Percentiles rank a stretch among this genome's conserved stretches.
Evolutionary conservation across 495 filamentous ascomycete genomes (phyloP).

Genomic region (Lichenothelia convexa): DNA sequence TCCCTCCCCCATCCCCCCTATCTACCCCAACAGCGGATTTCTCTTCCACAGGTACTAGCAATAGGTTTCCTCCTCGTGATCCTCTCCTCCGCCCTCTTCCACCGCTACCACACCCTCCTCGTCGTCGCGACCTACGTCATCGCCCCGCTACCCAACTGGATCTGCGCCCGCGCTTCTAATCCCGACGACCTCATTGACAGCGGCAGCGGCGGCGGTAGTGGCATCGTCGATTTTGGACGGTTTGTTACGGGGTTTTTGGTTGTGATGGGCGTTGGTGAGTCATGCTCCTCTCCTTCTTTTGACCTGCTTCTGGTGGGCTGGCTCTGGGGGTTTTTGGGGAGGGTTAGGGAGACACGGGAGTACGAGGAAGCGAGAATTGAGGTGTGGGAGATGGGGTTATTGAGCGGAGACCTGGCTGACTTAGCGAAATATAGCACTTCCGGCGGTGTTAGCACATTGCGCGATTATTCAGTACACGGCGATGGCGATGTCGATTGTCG

Average conservation of each 20-base stretch:
- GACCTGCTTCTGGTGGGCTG: too few species aligned
- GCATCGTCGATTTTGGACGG: slow-evolving; percentile 72
- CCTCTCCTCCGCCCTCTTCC: slow-evolving; percentile 85
- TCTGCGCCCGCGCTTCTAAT: slow-evolving; percentile 70
- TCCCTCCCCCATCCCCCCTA: neutral
- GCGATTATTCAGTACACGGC: slow-evolving; percentile 61
- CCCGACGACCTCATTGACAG: slow-evolving; percentile 96
- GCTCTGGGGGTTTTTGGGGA: neutral
- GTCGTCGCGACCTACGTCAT: slow-evolving; percentile 91
- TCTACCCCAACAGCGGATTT: slow-evolving; percentile 6
- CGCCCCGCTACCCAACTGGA: slow-evolving; percentile 89
- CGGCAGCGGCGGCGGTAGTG: slow-evolving; percentile 57
- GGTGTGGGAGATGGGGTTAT: slow-evolving; percentile 2
- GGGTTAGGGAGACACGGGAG: neutral
- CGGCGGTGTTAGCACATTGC: slow-evolving; percentile 73
- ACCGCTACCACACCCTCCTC: slow-evolving; percentile 80
- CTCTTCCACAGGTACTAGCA: slow-evolving; percentile 52
- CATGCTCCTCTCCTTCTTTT: neutral
- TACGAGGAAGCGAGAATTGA: neutral
- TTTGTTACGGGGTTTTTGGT: slow-evolving; percentile 94
- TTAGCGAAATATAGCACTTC: slow-evolving; percentile 45
- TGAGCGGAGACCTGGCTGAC: neutral
- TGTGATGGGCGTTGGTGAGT: slow-evolving; percentile 93
- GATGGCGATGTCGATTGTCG: slow-evolving; percentile 88
- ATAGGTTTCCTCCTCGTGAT: slow-evolving; percentile 99